Base-by-base conservation (phyloP, 2,329 filamentous ascomycete species). In the Pseudocercospora pini-densiflorae region DNA sequence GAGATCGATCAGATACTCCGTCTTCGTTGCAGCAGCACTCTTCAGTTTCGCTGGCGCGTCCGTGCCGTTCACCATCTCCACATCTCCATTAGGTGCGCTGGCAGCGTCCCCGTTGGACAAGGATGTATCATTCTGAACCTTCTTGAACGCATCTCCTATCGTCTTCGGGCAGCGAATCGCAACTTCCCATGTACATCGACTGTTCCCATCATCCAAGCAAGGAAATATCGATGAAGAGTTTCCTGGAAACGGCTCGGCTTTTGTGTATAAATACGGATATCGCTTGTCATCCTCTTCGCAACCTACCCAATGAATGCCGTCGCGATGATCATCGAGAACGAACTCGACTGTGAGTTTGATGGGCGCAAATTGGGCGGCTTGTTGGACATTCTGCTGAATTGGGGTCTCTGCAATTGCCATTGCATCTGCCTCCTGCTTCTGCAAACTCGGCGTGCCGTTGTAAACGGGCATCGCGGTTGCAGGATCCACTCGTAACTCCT, bases 221-320 rank as follows among this genome's bases (percentile, higher is more conserved):
- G 95, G 95, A 74, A 99, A 99, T 27, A 98, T 88, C 72, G 90
- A 94, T 55, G 90, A 94, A 0, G 93, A 90, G 19, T 89, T 90
- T 31, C 94, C 93, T 0, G 93, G 88, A 68, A 92, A 90, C 49
- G 90, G 83, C 1, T 90, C 91, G 75, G 94, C 93, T 47, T 90
- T 90, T 0, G 94, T 97, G 78, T 97, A 99, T 58, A 92, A 89
- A 81, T 99, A 94, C 0, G 95, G 93, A 77, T 94, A 99, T 68
- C 94, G 88, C 63, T 85, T 84, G 77, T 97, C 94, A 59, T 89
- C 87, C 64, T 90, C 89, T 53, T 93, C 89, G 43, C 95, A 87
- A 3, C 95, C 94, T 16, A 96, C 92, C 79, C 97, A 99, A 67
- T 97, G 94, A 65, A 98, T 79, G 23, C 93, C 94, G 77, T 99